phyloP scores from a whole-genome alignment of 768 basidiomycete genomes.

The Gloeophyllum trabeum region DNA sequence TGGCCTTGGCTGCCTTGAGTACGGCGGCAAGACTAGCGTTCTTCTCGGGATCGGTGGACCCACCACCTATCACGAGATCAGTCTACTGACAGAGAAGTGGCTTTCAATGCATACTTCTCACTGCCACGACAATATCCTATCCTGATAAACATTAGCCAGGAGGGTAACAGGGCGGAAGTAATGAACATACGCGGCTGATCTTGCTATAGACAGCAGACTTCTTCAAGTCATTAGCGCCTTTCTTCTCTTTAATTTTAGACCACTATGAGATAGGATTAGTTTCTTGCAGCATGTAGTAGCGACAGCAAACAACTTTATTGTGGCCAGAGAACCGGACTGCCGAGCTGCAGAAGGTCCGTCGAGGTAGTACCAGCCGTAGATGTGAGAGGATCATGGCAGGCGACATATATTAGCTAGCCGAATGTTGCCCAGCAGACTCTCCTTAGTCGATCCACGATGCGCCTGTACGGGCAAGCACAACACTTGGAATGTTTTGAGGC shows the following conservation, averaged over 20 bases:
- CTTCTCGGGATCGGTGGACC: slow-evolving; percentile 39
- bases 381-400: no score
- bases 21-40: slow-evolving; percentile 42
- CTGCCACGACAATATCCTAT: slow-evolving; percentile 58
- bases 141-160: slow-evolving; percentile 1
- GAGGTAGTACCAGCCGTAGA: no score
- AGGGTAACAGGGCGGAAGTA: slow-evolving; percentile 2
- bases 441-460: no score
- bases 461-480: no score
- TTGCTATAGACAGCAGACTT: slow-evolving; percentile 48
- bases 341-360: slow-evolving; percentile 17
- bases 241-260: slow-evolving; percentile 69
- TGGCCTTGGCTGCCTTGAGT: slow-evolving; percentile 42
- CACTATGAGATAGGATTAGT: slow-evolving; percentile 29
- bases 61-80: slow-evolving; percentile 32
- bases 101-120: slow-evolving; percentile 42
- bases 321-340: slow-evolving; percentile 22
- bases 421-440: no score
- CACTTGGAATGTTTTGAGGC: no score
- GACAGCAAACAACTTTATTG: slow-evolving; percentile 27
- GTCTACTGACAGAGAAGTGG: background rate
- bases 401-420: no score
- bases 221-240: slow-evolving; percentile 51
- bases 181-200: slow-evolving; percentile 35
- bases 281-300: background rate